phyloP scores from a whole-genome alignment of 306 rosid genomes.

The Gleditsia sinensis region DNA sequence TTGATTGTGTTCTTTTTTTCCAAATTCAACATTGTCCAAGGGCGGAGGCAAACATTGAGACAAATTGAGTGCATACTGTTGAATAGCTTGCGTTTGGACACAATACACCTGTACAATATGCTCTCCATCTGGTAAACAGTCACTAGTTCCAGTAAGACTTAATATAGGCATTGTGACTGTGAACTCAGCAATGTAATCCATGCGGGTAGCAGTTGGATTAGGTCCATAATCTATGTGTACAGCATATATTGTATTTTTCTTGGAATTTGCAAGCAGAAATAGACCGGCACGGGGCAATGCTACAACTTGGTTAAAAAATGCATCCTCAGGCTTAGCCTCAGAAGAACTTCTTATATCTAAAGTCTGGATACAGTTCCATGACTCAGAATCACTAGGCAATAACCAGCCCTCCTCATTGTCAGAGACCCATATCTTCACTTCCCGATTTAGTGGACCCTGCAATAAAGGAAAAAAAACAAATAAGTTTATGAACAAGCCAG shows the following conservation, averaged over 20 bases:
- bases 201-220: constrained; percentile 66
- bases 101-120: constrained; percentile 70
- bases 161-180: constrained; percentile 78
- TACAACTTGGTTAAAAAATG: constrained; percentile 70
- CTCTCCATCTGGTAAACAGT: constrained; percentile 64
- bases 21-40: constrained; percentile 52
- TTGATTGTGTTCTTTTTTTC: constrained; percentile 43
- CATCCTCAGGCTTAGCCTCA: constrained; percentile 55
- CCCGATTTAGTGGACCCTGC: constrained; percentile 71
- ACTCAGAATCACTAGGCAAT: constrained; percentile 70
- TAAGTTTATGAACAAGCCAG: constrained; percentile 32
- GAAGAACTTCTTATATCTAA: constrained; percentile 62
- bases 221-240: constrained; percentile 72
- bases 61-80: constrained; percentile 69
- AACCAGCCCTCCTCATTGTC: constrained; percentile 74
- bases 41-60: constrained; percentile 80
- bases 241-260: constrained; percentile 78
- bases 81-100: constrained; percentile 84
- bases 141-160: constrained; percentile 74
- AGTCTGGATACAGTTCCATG: constrained; percentile 72
- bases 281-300: constrained; percentile 66
- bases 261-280: constrained; percentile 74
- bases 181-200: constrained; percentile 78
- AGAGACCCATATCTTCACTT: constrained; percentile 75
- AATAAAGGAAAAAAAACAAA: constrained; percentile 23